Conservation (phyloP, 257 asterid genomes). For the Haberlea rhodopensis region DNA sequence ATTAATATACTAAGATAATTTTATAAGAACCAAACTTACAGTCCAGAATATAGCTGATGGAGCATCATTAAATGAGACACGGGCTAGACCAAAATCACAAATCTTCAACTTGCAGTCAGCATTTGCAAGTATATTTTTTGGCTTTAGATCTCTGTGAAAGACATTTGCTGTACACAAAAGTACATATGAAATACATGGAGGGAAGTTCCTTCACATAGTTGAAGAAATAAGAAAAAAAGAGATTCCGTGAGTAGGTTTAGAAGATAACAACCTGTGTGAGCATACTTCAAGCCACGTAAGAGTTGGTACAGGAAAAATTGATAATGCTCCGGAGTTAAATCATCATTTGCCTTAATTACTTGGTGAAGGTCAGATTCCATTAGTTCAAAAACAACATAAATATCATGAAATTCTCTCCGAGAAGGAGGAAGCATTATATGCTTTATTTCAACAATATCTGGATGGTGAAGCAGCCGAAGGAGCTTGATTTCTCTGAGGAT, state of each 20-base stretch:
- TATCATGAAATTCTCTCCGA: constrained; percentile 85
- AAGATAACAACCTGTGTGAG: constrained; percentile 63
- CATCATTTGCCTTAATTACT: constrained; percentile 93
- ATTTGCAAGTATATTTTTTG: constrained; percentile 92
- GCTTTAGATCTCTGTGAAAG: constrained; percentile 92
- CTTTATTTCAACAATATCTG: constrained; percentile 88
- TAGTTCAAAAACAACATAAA: constrained; percentile 84
- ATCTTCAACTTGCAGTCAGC: constrained; percentile 98
- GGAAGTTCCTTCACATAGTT: constrained; percentile 1
- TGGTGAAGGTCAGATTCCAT: constrained; percentile 99
- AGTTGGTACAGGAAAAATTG: constrained; percentile 94
- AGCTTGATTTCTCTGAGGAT: constrained; percentile 95
- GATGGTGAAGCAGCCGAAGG: constrained; percentile 86
- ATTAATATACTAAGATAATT: constrained; percentile 6
- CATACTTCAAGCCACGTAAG: constrained; percentile 81
- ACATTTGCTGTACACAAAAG: constrained; percentile 67
- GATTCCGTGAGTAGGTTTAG: constrained; percentile 7
- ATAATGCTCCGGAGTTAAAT: constrained; percentile 87
- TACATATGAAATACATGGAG: constrained; percentile 22
- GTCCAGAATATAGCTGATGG: constrained; percentile 99
- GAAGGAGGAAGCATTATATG: constrained; percentile 99
- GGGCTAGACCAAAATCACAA: constrained; percentile 96
- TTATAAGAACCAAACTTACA: constrained; percentile 40
- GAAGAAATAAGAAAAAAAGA: constrained; percentile 7
- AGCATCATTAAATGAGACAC: constrained; percentile 93